A percentile compares a stretch with the other conserved stretches of the same genome.
Evolutionary conservation across 495 filamentous ascomycete genomes (phyloP).

Genomic region (Lindgomyces ingoldianus): DNA sequence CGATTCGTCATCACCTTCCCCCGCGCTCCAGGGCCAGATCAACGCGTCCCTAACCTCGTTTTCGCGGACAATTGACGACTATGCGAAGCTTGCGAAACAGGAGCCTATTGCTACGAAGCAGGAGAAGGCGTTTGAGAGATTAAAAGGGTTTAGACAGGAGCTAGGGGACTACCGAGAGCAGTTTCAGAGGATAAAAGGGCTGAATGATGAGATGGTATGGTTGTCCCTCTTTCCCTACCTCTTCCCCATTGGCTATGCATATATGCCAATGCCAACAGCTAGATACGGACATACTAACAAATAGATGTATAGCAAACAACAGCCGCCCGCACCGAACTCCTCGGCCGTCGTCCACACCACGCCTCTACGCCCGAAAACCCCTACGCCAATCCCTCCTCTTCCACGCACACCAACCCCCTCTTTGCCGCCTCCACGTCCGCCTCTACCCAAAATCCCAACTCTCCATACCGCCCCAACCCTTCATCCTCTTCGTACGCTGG

Average conservation of each 20-base stretch:
- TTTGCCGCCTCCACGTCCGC: too few relatives aligned
- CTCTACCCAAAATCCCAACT: slow-evolving; percentile 40
- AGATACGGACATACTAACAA: too few relatives aligned
- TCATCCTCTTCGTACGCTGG: slow-evolving; percentile 21
- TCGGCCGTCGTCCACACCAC: slow-evolving; percentile 86
- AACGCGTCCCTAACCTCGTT: slow-evolving; percentile 86
- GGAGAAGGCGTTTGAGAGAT: slow-evolving; percentile 82
- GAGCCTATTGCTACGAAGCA: slow-evolving; percentile 86
- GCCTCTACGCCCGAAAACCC: slow-evolving; percentile 92
- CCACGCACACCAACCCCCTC: too few relatives aligned
- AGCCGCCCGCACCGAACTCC: slow-evolving; percentile 78
- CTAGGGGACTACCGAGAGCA: slow-evolving; percentile 74
- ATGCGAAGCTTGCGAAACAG: slow-evolving; percentile 77
- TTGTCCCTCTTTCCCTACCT: background rate
- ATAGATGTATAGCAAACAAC: slow-evolving; percentile 58
- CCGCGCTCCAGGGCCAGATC: slow-evolving; percentile 74
- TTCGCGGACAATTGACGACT: slow-evolving; percentile 90
- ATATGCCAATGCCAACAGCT: background rate
- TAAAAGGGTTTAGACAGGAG: slow-evolving; percentile 82
- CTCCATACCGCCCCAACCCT: slow-evolving; percentile 28
- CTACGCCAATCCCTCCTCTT: slow-evolving; percentile 66
- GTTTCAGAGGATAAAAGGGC: slow-evolving; percentile 73
- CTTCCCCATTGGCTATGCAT: background rate
- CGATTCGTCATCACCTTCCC: slow-evolving; percentile 60
- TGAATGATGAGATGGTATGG: slow-evolving; percentile 69